These are phyloP conservation scores for Myxozyma neotropica DNA, from an alignment of 805 yeast genomes.

Conservation along the genomic window DNA sequence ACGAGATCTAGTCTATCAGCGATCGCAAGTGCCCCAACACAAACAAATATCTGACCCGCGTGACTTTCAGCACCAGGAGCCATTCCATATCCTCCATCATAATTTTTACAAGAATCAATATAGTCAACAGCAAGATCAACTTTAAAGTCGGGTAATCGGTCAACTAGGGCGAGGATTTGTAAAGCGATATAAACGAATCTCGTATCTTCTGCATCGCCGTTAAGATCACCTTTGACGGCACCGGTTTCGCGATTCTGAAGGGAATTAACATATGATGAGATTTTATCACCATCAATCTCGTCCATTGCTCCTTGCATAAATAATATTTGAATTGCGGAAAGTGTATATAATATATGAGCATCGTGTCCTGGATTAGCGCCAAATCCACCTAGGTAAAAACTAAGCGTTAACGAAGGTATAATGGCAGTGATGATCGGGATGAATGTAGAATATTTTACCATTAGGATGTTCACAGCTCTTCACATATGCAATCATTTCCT, in stretches of 20 bases:
- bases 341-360: slow-evolving; percentile 79
- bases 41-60: slow-evolving; percentile 87
- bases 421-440: no score
- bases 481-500: slow-evolving; percentile 70
- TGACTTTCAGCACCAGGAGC: slow-evolving; percentile 95
- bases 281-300: slow-evolving; percentile 41
- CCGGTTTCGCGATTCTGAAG: slow-evolving; percentile 63
- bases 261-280: slow-evolving; percentile 41
- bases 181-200: slow-evolving; percentile 85
- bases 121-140: slow-evolving; percentile 67
- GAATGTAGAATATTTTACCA: slow-evolving; percentile 35
- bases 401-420: no score
- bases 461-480: slow-evolving; percentile 57
- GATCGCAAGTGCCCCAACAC: slow-evolving; percentile 78
- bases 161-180: slow-evolving; percentile 71
- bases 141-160: slow-evolving; percentile 52
- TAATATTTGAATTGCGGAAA: slow-evolving; percentile 83
- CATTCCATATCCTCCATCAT: slow-evolving; percentile 95
- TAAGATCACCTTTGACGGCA: slow-evolving; percentile 53
- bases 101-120: slow-evolving; percentile 73
- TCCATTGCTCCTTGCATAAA: slow-evolving; percentile 65
- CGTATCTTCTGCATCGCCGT: slow-evolving; percentile 90
- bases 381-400: slow-evolving; percentile 64
- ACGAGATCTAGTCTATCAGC: slow-evolving; percentile 57
- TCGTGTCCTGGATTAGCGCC: slow-evolving; percentile 90